These are phyloP conservation scores for Aureobasidium leucospermi DNA, from an alignment of 2,329 filamentous ascomycete genomes.

Conservation along the genomic window DNA sequence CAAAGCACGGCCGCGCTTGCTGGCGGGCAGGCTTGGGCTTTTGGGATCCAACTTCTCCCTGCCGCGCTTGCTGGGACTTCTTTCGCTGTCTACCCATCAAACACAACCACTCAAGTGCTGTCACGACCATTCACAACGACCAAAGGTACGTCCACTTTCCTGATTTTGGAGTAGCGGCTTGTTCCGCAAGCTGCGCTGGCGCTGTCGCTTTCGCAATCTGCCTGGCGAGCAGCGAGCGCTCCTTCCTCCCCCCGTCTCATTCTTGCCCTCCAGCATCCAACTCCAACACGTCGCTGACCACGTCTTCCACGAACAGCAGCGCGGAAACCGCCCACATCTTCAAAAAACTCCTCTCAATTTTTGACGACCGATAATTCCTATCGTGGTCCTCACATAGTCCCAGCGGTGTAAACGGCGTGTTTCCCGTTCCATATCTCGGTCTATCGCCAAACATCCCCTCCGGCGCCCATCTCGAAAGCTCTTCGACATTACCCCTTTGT, in stretches of 20 bases:
- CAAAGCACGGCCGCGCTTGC: neutral
- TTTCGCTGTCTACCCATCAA: conserved; percentile 3
- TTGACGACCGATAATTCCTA: neutral
- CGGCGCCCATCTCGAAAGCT: neutral
- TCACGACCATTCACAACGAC: conserved; percentile 2
- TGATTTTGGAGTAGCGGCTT: neutral
- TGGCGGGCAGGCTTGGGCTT: neutral
- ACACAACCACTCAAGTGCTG: conserved; percentile 1
- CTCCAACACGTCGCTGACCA: conserved; percentile 7
- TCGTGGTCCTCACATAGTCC: neutral
- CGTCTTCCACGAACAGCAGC: neutral
- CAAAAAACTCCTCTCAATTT: neutral
- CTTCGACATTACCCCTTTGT: neutral
- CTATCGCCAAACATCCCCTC: neutral
- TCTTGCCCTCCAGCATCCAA: neutral
- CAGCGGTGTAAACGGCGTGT: conserved; percentile 4
- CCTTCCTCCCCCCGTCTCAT: conserved; percentile 1
- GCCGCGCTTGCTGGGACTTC: conserved; percentile 3
- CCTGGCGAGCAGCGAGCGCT: neutral
- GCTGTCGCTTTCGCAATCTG: neutral
- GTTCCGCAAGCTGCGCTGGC: neutral
- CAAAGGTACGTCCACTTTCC: neutral
- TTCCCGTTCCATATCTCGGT: neutral
- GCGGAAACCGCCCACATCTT: neutral
- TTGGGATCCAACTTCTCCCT: neutral